Evolutionary conservation across 768 basidiomycete genomes (phyloP).

Genomic region (Glaciozyma antarctica): DNA sequence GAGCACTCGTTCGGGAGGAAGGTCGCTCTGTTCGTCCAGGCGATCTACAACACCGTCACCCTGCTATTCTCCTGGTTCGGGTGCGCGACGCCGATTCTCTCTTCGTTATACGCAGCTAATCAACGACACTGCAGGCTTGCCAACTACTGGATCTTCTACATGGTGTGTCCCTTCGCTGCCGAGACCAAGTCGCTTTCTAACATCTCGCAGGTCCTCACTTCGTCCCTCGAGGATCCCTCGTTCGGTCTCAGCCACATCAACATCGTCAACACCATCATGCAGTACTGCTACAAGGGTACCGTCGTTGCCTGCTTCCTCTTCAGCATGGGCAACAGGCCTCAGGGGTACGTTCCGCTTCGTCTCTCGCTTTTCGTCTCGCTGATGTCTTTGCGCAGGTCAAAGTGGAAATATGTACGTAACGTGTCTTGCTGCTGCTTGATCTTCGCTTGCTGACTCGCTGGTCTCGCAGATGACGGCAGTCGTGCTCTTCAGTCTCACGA

Average conservation of each 20-base stretch:
- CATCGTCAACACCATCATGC: slow-evolving; percentile 28
- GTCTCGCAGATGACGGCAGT: too few species aligned
- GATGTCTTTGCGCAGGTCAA: slow-evolving; percentile 46
- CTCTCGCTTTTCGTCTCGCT: background rate
- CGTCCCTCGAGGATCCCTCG: slow-evolving; percentile 65
- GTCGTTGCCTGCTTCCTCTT: slow-evolving; percentile 85
- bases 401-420: slow-evolving; percentile 76
- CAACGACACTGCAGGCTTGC: background rate
- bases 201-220: slow-evolving; percentile 55
- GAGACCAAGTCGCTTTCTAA: background rate
- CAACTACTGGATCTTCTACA: background rate
- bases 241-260: slow-evolving; percentile 44
- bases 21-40: slow-evolving; percentile 62
- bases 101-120: background rate
- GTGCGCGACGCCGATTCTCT: slow-evolving; percentile 44
- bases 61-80: slow-evolving; percentile 89
- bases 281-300: slow-evolving; percentile 76
- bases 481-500: slow-evolving; percentile 59
- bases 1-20: slow-evolving; percentile 75
- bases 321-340: slow-evolving; percentile 78
- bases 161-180: background rate
- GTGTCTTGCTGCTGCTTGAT: slow-evolving; percentile 37
- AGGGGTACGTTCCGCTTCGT: slow-evolving; percentile 9
- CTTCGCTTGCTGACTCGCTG: too few species aligned
- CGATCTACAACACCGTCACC: slow-evolving; percentile 76